These are phyloP conservation scores for Mimosa bimucronata DNA, from an alignment of 306 rosid genomes.

Conservation along the genomic window DNA sequence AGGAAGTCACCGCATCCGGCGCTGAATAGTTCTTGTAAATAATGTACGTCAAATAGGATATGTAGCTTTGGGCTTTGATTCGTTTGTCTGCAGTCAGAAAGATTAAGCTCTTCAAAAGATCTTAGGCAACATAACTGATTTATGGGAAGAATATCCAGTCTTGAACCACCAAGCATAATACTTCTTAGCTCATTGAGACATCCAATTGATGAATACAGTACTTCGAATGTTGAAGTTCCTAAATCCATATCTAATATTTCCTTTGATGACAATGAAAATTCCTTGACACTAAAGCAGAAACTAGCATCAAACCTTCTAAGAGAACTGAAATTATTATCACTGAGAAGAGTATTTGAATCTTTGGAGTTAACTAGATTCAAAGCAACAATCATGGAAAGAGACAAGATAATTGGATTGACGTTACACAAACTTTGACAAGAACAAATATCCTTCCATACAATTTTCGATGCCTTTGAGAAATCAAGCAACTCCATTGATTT, in stretches of 20 bases:
- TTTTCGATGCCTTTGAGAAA: not conserved
- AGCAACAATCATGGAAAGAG: not conserved
- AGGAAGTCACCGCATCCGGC: not conserved
- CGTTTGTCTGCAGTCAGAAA: not conserved
- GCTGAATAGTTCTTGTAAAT: not conserved
- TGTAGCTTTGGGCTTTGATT: not conserved
- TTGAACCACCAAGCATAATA: not conserved
- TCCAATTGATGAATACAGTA: constrained; percentile 4
- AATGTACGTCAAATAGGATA: not conserved
- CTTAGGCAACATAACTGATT: not conserved
- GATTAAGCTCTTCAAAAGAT: not conserved
- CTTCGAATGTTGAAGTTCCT: not conserved
- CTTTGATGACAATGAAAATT: not conserved
- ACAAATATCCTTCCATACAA: not conserved
- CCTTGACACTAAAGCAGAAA: not conserved
- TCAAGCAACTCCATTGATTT: constrained; percentile 23
- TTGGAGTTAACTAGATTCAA: not conserved
- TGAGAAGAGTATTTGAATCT: not conserved
- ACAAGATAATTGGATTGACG: constrained; percentile 12
- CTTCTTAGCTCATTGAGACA: not conserved
- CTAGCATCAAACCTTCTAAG: rapidly evolving
- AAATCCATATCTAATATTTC: not conserved
- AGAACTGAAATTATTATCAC: not conserved
- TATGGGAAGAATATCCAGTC: not conserved
- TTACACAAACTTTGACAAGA: not conserved